phyloP scores from a whole-genome alignment of 2,329 filamentous ascomycete species.

The Lasiodiplodia gonubiensis region DNA sequence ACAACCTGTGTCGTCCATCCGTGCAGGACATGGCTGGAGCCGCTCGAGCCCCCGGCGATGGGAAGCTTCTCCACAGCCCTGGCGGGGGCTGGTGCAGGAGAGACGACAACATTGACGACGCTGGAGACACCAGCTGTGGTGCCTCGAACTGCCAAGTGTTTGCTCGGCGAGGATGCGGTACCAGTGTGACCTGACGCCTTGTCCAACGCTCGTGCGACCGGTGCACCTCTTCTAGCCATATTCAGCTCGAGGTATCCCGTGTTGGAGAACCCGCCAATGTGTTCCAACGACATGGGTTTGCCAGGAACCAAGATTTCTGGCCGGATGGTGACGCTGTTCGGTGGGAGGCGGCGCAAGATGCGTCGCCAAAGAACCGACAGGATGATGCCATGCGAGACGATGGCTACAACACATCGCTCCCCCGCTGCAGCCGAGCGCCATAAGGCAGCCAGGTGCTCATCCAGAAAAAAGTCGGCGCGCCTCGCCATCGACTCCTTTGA shows the following conservation, averaged over 20 bases:
- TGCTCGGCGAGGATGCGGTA: not conserved
- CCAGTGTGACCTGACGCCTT: not conserved
- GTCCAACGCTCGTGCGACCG: slow-evolving; percentile 13
- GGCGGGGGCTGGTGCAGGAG: not conserved
- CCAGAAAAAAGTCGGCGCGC: slow-evolving; percentile 71
- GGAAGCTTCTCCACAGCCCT: not conserved
- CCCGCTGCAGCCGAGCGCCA: slow-evolving; percentile 19
- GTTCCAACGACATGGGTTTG: slow-evolving; percentile 52
- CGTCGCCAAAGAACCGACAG: slow-evolving; percentile 71
- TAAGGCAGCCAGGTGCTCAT: slow-evolving; percentile 59
- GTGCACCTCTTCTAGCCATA: slow-evolving; percentile 34
- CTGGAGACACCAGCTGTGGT: not conserved
- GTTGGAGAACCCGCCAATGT: slow-evolving; percentile 68
- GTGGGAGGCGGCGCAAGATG: slow-evolving; percentile 62
- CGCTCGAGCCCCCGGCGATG: not conserved
- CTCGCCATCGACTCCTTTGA: slow-evolving; percentile 68
- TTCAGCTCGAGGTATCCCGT: slow-evolving; percentile 65
- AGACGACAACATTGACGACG: not conserved
- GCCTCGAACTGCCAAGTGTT: not conserved
- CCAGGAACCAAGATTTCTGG: slow-evolving; percentile 49
- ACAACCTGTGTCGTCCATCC: slow-evolving; percentile 61
- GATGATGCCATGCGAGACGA: slow-evolving; percentile 86
- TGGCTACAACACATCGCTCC: slow-evolving; percentile 57
- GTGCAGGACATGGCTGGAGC: slow-evolving; percentile 31
- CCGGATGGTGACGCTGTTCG: slow-evolving; percentile 52